phyloP scores from a whole-genome alignment of 2,329 filamentous ascomycete genomes.

The Botrytis pseudocinerea region DNA sequence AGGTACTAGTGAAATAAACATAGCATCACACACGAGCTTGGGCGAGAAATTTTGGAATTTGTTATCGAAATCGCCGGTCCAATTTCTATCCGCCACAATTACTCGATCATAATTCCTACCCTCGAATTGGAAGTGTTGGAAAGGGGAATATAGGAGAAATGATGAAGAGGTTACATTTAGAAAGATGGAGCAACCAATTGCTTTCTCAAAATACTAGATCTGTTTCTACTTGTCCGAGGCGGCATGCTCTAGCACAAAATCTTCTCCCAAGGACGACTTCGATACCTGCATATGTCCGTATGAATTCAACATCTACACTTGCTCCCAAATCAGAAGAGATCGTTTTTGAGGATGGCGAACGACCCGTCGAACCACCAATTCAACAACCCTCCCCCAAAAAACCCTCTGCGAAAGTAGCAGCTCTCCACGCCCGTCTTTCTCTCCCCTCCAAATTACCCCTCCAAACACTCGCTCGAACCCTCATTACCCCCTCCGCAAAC shows the following conservation, averaged over 20 bases:
- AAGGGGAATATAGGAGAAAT: conserved; percentile 25
- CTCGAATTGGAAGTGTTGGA: conserved; percentile 22
- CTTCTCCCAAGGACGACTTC: conserved; percentile 47
- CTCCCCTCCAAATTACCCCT: conserved; percentile 81
- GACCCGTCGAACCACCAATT: neutral
- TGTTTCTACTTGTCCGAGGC: conserved; percentile 46
- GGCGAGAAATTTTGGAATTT: conserved; percentile 26
- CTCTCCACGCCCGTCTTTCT: conserved; percentile 84
- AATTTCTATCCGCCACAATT: conserved; percentile 7
- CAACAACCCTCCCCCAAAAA: neutral
- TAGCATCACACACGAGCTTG: conserved; percentile 23
- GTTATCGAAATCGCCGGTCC: conserved; percentile 18
- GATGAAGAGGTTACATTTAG: conserved; percentile 64
- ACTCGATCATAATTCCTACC: conserved; percentile 6
- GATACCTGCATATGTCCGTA: conserved; percentile 43
- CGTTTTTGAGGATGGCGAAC: conserved; percentile 35
- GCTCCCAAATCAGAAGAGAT: conserved; percentile 27
- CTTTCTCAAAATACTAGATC: conserved; percentile 47
- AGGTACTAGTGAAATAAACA: conserved; percentile 3
- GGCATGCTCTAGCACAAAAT: conserved; percentile 54
- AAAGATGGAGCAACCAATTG: conserved; percentile 61
- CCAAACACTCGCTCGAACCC: conserved; percentile 79
- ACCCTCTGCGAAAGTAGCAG: conserved; percentile 82
- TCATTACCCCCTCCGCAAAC: conserved; percentile 86
- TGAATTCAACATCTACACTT: conserved; percentile 29